phyloP scores from a whole-genome alignment of 2,329 filamentous ascomycete species.

The Colletotrichum plurivorum region DNA sequence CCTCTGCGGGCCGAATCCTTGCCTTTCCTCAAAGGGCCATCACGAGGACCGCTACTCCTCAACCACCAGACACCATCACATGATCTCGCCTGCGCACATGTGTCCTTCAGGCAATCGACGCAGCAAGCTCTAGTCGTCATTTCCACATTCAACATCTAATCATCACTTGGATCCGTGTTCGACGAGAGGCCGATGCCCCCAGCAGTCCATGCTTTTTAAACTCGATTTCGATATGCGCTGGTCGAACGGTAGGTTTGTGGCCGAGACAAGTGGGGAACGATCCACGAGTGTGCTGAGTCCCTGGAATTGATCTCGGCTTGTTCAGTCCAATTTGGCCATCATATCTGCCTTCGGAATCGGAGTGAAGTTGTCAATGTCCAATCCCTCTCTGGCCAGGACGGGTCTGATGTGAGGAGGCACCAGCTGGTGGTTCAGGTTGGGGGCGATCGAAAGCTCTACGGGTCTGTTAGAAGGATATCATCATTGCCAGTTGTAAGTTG shows the following conservation, averaged over 20 bases:
- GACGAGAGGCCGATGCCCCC: slow-evolving; percentile 26
- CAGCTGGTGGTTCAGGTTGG: slow-evolving; percentile 87
- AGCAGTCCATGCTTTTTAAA: slow-evolving; percentile 44
- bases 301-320: slow-evolving; percentile 50
- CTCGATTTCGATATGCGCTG: slow-evolving; percentile 49
- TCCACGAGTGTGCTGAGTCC: slow-evolving; percentile 43
- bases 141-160: slow-evolving; percentile 42
- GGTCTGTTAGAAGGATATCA: slow-evolving; percentile 8
- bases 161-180: slow-evolving; percentile 34
- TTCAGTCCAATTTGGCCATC: slow-evolving; percentile 97
- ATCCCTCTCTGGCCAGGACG: slow-evolving; percentile 79
- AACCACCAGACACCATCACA: slow-evolving; percentile 31
- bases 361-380: slow-evolving; percentile 95
- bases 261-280: slow-evolving; percentile 37
- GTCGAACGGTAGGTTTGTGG: slow-evolving; percentile 35
- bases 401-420: slow-evolving; percentile 87
- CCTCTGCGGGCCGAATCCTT: slow-evolving; percentile 18
- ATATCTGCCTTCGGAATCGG: slow-evolving; percentile 95
- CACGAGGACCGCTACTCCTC: slow-evolving; percentile 4
- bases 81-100: slow-evolving; percentile 43
- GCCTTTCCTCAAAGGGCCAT: slow-evolving; percentile 12
- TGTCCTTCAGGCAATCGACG: slow-evolving; percentile 42
- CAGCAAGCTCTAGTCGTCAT: slow-evolving; percentile 41
- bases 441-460: slow-evolving; percentile 94
- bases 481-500: slow-evolving; percentile 30